Percentiles rank a stretch among this genome's conserved stretches.
Evolutionary conservation across 768 basidiomycete genomes (phyloP).

Genomic region (Serpula lacrymans): DNA sequence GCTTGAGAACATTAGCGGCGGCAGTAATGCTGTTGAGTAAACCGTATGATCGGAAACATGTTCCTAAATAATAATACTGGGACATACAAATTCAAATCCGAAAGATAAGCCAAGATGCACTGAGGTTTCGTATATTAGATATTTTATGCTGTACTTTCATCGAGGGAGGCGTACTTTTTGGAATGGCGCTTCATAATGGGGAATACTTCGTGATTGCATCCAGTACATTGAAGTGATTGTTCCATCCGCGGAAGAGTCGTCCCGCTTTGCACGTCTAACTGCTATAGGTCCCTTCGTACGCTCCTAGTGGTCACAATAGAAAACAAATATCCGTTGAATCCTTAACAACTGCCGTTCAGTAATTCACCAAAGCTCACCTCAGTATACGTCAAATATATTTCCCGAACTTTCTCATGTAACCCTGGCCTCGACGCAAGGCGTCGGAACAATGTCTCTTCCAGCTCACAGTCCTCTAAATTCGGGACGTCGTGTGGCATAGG

Average conservation of each 20-base stretch:
- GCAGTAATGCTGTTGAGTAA: slow-evolving; percentile 47
- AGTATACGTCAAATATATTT: slow-evolving; percentile 26
- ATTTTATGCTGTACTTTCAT: too few species aligned
- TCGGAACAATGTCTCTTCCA: slow-evolving; percentile 45
- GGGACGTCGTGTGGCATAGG: slow-evolving; percentile 56
- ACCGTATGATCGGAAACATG: slow-evolving; percentile 9
- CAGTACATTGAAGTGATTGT: slow-evolving; percentile 61
- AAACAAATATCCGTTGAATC: too few species aligned
- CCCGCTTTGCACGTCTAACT: slow-evolving; percentile 50
- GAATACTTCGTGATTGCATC: slow-evolving; percentile 73
- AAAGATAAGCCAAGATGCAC: slow-evolving; percentile 80
- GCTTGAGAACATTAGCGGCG: slow-evolving; percentile 50
- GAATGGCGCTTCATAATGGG: slow-evolving; percentile 64
- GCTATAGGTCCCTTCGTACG: slow-evolving; percentile 66
- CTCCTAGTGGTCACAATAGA: slow-evolving; percentile 54
- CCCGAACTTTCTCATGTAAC: slow-evolving; percentile 30
- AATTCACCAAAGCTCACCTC: slow-evolving; percentile 13
- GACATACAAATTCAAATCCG: slow-evolving; percentile 74
- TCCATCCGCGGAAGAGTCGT: slow-evolving; percentile 43
- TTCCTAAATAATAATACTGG: slow-evolving; percentile 1
- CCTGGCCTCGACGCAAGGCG: slow-evolving; percentile 25
- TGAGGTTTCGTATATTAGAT: slow-evolving; percentile 22
- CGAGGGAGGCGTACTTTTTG: slow-evolving; percentile 55
- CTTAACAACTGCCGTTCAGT: too few species aligned
- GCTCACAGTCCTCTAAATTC: slow-evolving; percentile 58